Base-by-base conservation (phyloP, 768 basidiomycete species). In the Crassisporium funariophilum region DNA sequence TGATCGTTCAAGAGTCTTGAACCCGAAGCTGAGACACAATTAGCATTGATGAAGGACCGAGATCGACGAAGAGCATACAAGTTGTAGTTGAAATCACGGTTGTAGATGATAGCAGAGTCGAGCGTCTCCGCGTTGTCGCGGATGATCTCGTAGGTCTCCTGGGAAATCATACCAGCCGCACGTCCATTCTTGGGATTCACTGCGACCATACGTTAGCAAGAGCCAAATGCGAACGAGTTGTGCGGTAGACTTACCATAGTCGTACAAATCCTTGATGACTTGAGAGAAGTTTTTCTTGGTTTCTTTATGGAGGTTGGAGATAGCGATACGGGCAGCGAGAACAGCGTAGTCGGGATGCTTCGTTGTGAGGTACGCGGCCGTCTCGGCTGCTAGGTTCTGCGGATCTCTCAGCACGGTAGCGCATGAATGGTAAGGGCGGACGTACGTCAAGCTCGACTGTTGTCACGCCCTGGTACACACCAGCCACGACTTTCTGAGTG, bases 301-400 rank as follows among this genome's bases (percentile, higher is more conserved):
- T 72, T 99, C 95, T 62, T 99, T 98, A 81, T 99, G 97, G 9
- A 98, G 73, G 64, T 98, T 99, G 39, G 95, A 98, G 59, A 99
- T 93, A 46, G 97, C 97, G 44, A 99, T 98, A 48, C 97, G 92
- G 16, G 97, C 97, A 4, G 97, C 97, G 53, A 99, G 91, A 50
- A 98, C 85, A 19, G 97, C 97, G 59, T 99, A 99, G 65, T 99
- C 97, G 6, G 95, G 94, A 62, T 95, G 93, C 56, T 91, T 93
- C 20, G 95, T 98, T 4, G 97, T 98, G 51, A 98, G 83, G 65
- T 87, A 98, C 0, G 97, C 97, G 7, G 97, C 94, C 3, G 97
- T 99, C 72, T 98, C 95, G 5, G 95, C 87, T 0, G 95, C 95
- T 31, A 98, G 86, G 66, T 97, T 98, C 93, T 95, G 46, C 5